Evolutionary conservation across 2,329 filamentous ascomycete genomes (phyloP), one percentile per base, ranked within the genome.

Genomic region (Monilinia aucupariae): DNA sequence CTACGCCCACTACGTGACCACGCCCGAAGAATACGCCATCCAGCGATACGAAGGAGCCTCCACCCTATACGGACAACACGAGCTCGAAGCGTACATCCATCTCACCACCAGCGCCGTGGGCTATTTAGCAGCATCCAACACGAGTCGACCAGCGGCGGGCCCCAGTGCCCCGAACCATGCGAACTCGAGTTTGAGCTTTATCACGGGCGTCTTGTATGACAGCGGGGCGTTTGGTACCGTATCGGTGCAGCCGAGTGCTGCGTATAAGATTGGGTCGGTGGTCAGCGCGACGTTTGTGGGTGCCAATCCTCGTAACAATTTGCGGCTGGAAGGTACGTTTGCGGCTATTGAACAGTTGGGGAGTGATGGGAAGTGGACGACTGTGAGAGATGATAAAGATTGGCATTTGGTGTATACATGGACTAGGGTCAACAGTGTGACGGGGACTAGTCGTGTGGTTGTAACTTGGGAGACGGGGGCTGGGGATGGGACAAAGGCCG

Each of bases 41-140:
- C 92, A 97, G 76, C 87, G 93, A 13, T 97, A 97, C 76, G 93
- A 97, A 76, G 93, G 92, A 20, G 92, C 91, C 0, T 92, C 88
- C 5, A 97, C 93, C 0, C 83, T 97, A 2, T 94, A 89, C 74
- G 93, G 93, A 0, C 89, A 83, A 1, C 85, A 92, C 75, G 89
- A 91, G 0, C 81, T 96, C 17, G 85, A 88, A 32, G 93, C 91
- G 0, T 94, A 94, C 77, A 89, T 97, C 77, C 91, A 94, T 74
- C 80, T 93, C 47, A 92, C 90, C 0, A 79, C 91, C 13, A 82
- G 80, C 0, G 85, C 88, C 72, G 83, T 94, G 6, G 81, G 81
- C 10, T 88, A 88, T 74, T 82, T 96, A 3, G 79, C 81, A 2
- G 78, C 78, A 59, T 77, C 78, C 59, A 75, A 77, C 68, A 75